phyloP scores from a whole-genome alignment of 2,329 filamentous ascomycete genomes.

The Fusarium sp. region DNA sequence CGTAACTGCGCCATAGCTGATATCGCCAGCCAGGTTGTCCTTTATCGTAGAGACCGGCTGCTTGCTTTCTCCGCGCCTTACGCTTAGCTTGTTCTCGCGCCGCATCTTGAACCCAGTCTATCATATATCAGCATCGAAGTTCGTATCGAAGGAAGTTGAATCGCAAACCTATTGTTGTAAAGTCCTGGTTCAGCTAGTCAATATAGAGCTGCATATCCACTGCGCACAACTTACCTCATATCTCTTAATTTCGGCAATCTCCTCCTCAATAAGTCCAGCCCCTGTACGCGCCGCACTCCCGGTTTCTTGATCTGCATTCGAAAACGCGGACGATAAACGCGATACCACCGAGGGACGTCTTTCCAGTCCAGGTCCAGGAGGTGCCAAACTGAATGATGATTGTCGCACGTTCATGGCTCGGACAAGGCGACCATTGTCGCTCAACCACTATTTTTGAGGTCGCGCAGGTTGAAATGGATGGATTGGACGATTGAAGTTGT shows the following conservation, averaged over 20 bases:
- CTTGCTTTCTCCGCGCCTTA: slow-evolving; percentile 79
- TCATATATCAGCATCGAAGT: slow-evolving; percentile 49
- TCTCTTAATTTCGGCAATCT: slow-evolving; percentile 97
- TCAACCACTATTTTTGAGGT: slow-evolving; percentile 16
- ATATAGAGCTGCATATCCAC: slow-evolving; percentile 20
- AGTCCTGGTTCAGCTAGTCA: slow-evolving; percentile 70
- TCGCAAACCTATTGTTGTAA: slow-evolving; percentile 85
- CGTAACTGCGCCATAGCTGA: slow-evolving; percentile 86
- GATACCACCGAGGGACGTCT: slow-evolving; percentile 71
- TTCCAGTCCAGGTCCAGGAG: slow-evolving; percentile 56
- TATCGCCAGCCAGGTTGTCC: slow-evolving; percentile 82
- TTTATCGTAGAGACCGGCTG: slow-evolving; percentile 78
- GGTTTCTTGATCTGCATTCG: slow-evolving; percentile 72
- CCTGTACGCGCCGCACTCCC: slow-evolving; percentile 64
- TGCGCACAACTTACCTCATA: slow-evolving; percentile 75
- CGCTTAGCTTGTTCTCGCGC: slow-evolving; percentile 88
- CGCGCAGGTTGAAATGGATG: neutral
- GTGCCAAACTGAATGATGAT: slow-evolving; percentile 61
- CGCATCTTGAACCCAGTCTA: slow-evolving; percentile 98
- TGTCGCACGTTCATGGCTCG: slow-evolving; percentile 65
- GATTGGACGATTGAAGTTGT: neutral
- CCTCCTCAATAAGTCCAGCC: slow-evolving; percentile 85
- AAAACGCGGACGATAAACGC: slow-evolving; percentile 76
- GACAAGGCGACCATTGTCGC: slow-evolving; percentile 57
- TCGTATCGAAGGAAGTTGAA: slow-evolving; percentile 22